phyloP scores from a whole-genome alignment of 2,329 filamentous ascomycete species.

The Exophiala sp. region DNA sequence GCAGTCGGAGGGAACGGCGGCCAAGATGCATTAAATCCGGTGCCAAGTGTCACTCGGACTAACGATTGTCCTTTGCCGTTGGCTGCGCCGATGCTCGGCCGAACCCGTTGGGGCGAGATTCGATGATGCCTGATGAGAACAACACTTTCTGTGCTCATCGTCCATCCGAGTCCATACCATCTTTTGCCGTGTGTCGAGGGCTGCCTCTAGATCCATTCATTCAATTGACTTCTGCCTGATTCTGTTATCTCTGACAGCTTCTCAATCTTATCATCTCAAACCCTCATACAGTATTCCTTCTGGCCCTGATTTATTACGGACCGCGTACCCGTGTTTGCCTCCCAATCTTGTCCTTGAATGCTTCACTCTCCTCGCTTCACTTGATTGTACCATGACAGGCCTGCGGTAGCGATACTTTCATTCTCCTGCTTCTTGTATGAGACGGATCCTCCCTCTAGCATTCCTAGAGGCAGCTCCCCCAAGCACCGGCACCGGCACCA shows the following conservation, averaged over 20 bases:
- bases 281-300: neutral
- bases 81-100: too few relatives aligned
- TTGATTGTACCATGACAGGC: too few relatives aligned
- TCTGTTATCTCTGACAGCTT: constrained; percentile 1
- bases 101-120: too few relatives aligned
- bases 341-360: neutral
- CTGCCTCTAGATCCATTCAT: constrained; percentile 1
- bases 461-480: constrained; percentile 21
- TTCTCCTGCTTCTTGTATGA: constrained; percentile 16
- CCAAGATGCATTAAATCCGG: neutral
- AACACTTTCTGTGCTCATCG: too few relatives aligned
- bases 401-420: too few relatives aligned
- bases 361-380: too few relatives aligned
- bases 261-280: neutral
- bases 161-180: too few relatives aligned
- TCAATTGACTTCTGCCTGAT: neutral
- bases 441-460: constrained; percentile 10
- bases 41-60: too few relatives aligned
- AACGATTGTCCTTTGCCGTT: too few relatives aligned
- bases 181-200: neutral
- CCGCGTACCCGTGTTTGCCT: neutral
- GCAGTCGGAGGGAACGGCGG: neutral
- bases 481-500: constrained; percentile 1
- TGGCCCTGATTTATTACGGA: too few relatives aligned
- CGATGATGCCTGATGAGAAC: too few relatives aligned